A percentile compares a stretch with the other conserved stretches of the same genome.
Conservation (phyloP, 371 early-diverging fungal genomes). For the Entomophthora muscae region DNA sequence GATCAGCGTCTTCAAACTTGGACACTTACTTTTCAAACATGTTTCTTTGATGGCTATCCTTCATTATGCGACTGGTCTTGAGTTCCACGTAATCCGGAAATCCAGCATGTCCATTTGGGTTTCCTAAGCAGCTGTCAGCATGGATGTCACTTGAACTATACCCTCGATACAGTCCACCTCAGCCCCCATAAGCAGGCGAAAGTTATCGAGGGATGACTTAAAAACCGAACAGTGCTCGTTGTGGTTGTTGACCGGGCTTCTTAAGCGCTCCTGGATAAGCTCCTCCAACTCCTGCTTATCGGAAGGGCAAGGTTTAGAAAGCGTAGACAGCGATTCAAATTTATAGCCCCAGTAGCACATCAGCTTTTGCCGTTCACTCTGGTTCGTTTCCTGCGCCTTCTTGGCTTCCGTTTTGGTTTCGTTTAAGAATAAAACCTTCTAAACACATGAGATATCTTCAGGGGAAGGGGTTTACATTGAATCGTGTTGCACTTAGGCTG, state of each 20-base stretch:
- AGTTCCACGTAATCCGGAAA: conserved; percentile 53
- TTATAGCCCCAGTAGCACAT: conserved; percentile 65
- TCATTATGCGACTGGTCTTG: conserved; percentile 62
- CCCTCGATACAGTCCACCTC: conserved; percentile 75
- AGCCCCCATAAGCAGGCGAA: conserved; percentile 64
- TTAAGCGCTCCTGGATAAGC: conserved; percentile 19
- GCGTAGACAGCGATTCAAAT: conserved; percentile 46
- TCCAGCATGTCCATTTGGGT: neutral
- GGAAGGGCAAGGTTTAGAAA: conserved; percentile 22
- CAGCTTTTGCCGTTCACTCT: conserved; percentile 31
- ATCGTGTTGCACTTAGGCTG: conserved; percentile 55
- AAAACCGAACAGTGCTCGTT: conserved; percentile 77
- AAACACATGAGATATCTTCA: neutral
- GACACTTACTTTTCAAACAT: conserved; percentile 40
- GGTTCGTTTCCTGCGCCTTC: conserved; percentile 16
- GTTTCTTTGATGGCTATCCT: conserved; percentile 22
- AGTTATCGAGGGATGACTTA: conserved; percentile 46
- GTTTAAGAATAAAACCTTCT: conserved; percentile 26
- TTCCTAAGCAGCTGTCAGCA: neutral
- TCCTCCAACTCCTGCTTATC: conserved; percentile 18
- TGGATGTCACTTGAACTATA: conserved; percentile 7
- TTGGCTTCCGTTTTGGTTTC: conserved; percentile 42
- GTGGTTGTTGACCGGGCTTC: conserved; percentile 52
- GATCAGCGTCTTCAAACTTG: neutral
- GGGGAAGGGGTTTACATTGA: conserved; percentile 24